Base-by-base conservation (phyloP, 2,329 filamentous ascomycete species). In the Daldinia sp. region DNA sequence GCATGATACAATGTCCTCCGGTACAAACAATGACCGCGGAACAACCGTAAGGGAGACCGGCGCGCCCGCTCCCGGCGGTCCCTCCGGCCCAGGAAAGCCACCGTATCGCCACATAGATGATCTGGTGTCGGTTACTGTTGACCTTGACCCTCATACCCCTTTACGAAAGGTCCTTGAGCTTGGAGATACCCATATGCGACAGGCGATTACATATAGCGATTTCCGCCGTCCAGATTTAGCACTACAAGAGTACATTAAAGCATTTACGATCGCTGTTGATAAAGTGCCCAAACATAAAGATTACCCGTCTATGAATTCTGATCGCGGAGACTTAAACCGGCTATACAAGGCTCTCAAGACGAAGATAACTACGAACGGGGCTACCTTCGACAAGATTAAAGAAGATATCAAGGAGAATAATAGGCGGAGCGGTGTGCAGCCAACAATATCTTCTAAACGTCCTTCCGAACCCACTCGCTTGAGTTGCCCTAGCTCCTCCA, bases 201-300 rank as follows among this genome's bases (percentile, higher is more conserved):
- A 88, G 73, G 90, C 92, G 41, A 86, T 89, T 70, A 87, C 86
- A 59, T 83, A 85, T 63, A 84, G 89, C 65, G 87, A 87, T 68
- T 91, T 92, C 80, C 83, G 87, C 28, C 85, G 89, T 39, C 88
- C 90, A 4, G 93, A 96, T 76, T 80, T 89, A 41, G 94, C 94
- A 2, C 91, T 97, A 62, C 88, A 92, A 71, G 92, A 97, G 68
- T 98, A 95, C 76, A 86, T 98, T 65, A 88, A 91, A 70, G 93
- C 94, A 10, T 94, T 88, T 67, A 90, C 94, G 64, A 91, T 98
- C 62, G 87, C 92, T 13, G 86, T 94, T 57, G 90, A 95, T 63
- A 83, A 90, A 46, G 90, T 98, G 28, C 92, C 93, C 1, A 85
- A 85, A 39, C 93, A 97, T 78, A 88, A 87, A 63, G 92, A 95